Evolutionary conservation across 208 protist species (phyloP).

Genomic region (Wallacemonas collosoma): DNA sequence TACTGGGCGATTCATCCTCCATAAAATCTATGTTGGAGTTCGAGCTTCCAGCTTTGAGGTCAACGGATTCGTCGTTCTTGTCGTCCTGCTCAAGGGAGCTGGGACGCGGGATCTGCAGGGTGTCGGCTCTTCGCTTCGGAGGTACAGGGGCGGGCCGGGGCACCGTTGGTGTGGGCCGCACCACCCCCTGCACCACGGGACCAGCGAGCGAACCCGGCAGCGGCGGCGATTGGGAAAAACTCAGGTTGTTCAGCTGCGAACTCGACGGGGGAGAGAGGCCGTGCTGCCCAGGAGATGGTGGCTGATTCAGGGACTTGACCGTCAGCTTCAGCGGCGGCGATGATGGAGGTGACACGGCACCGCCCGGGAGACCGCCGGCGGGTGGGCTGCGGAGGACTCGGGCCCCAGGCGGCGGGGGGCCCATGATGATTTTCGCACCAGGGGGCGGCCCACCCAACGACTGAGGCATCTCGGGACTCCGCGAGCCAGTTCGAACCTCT

Average conservation of each 20-base stretch:
- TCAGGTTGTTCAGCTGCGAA: conserved; percentile 15
- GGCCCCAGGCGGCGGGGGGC: conserved; percentile 49
- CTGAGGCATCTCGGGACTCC: conserved; percentile 22
- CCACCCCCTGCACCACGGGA: conserved; percentile 8
- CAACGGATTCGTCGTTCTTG: conserved; percentile 11
- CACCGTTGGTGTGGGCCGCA: conserved; percentile 18
- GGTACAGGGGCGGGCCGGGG: background rate
- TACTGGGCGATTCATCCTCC: background rate
- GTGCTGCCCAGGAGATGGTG: conserved; percentile 16
- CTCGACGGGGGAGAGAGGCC: conserved; percentile 17
- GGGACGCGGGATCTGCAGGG: conserved; percentile 19
- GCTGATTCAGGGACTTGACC: conserved; percentile 29
- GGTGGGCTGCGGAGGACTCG: conserved; percentile 21
- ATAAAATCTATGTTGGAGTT: conserved; percentile 18
- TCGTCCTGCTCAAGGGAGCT: conserved; percentile 8
- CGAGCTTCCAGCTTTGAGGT: conserved; percentile 3
- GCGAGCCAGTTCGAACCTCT: conserved; percentile 11
- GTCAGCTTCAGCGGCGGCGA: conserved; percentile 31
- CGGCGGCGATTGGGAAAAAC: conserved; percentile 9
- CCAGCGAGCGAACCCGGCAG: background rate
- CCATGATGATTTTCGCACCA: conserved; percentile 43
- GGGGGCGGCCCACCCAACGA: conserved; percentile 29
- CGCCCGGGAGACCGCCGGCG: conserved; percentile 18
- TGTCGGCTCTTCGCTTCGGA: conserved; percentile 6
- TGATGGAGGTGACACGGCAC: conserved; percentile 21